phyloP scores from a whole-genome alignment of 371 early-diverging fungal species.

The Phascolomyces articulosus region DNA sequence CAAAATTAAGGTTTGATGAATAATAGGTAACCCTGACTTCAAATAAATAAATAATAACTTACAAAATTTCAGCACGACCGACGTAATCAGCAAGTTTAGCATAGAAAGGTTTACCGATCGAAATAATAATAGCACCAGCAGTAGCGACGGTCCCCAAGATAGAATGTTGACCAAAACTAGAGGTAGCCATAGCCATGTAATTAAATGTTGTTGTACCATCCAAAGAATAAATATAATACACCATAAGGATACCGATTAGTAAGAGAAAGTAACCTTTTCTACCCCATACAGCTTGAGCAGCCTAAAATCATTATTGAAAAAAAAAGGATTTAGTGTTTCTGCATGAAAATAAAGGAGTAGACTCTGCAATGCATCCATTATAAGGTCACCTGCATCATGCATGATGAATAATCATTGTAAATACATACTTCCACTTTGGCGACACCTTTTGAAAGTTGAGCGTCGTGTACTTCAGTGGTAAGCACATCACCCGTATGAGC shows the following conservation, averaged over 20 bases:
- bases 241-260: conserved; percentile 12
- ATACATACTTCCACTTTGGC: conserved; percentile 16
- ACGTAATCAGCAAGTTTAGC: conserved; percentile 27
- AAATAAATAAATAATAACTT: not conserved
- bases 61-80: conserved; percentile 26
- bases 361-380: no score
- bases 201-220: conserved; percentile 21
- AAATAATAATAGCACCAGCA: conserved; percentile 21
- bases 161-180: conserved; percentile 17
- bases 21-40: no score
- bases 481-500: not conserved
- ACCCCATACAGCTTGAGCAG: conserved; percentile 25
- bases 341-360: no score
- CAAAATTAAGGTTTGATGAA: no score
- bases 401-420: no score
- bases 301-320: conserved; percentile 8
- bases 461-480: conserved; percentile 5
- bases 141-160: conserved; percentile 19
- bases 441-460: conserved; percentile 12
- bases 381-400: no score
- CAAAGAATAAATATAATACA: conserved; percentile 19
- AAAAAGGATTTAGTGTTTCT: no score
- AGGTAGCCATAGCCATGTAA: conserved; percentile 18
- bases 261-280: conserved; percentile 16
- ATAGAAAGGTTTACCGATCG: conserved; percentile 22